Evolutionary conservation across 345 rosid genomes (phyloP).

Genomic region (Balakata baccata): DNA sequence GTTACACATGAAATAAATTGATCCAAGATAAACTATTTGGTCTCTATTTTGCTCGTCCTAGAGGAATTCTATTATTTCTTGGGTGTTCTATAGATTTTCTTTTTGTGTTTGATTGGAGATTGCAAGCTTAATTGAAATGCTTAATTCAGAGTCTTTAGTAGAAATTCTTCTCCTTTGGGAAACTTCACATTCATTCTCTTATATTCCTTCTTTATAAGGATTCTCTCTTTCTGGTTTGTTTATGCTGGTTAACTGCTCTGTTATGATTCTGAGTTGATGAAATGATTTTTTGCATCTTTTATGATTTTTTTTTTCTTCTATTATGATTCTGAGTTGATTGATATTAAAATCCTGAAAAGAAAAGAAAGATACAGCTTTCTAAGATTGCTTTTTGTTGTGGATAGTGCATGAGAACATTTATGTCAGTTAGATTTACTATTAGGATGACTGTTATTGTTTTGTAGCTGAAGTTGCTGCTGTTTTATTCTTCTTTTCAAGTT

Average conservation of each 20-base stretch:
- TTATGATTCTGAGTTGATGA: neutral
- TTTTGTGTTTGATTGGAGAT: neutral
- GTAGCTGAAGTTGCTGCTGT: too few relatives aligned
- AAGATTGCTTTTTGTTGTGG: neutral
- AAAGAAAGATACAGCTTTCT: neutral
- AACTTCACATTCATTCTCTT: neutral
- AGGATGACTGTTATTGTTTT: neutral
- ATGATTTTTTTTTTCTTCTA: too few relatives aligned
- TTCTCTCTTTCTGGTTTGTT: neutral
- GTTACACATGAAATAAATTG: neutral
- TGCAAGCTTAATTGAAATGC: neutral
- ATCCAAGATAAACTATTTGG: neutral
- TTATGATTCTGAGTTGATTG: too few relatives aligned
- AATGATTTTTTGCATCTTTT: neutral
- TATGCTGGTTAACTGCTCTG: neutral
- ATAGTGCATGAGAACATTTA: too few relatives aligned
- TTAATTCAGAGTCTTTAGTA: neutral
- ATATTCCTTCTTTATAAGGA: neutral
- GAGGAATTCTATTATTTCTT: neutral
- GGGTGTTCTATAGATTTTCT: neutral
- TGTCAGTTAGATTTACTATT: neutral
- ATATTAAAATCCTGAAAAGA: too few relatives aligned
- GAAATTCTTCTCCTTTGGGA: neutral
- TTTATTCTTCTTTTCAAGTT: too few relatives aligned
- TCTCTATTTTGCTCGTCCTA: neutral